Conservation (phyloP, 2,329 filamentous ascomycete genomes). For the Colletotrichum sp. region DNA sequence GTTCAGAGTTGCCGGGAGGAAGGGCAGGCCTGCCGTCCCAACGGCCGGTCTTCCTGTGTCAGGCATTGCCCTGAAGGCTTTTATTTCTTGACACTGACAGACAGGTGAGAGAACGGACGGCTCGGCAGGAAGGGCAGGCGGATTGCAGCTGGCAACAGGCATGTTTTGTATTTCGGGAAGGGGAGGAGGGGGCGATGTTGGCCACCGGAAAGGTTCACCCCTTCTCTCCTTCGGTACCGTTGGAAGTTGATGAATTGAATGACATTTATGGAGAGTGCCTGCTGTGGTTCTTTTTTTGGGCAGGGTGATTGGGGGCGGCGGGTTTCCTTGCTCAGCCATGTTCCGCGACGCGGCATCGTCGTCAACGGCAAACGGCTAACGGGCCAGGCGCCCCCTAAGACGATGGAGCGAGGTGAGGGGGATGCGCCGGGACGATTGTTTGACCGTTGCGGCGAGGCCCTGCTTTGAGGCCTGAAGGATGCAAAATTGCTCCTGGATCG, state of each 20-base stretch:
- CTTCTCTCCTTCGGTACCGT: background rate
- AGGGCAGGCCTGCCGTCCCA: background rate
- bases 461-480: background rate
- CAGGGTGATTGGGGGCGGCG: background rate
- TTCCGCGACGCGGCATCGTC: background rate
- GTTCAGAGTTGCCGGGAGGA: background rate
- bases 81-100: background rate
- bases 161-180: background rate
- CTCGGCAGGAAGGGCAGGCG: background rate
- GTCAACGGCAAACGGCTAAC: background rate
- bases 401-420: background rate
- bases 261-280: background rate
- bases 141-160: background rate
- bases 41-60: background rate
- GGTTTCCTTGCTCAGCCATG: background rate
- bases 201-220: background rate
- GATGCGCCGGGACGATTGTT: background rate
- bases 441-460: background rate
- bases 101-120: background rate
- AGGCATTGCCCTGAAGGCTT: background rate
- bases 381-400: background rate
- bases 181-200: background rate
- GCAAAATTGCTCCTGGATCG: background rate
- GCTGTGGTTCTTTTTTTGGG: background rate
- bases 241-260: constrained; percentile 8